A percentile compares a stretch with the other conserved stretches of the same genome.
phyloP scores from a whole-genome alignment of 345 rosid genomes.

The Boechera divaricarpa region DNA sequence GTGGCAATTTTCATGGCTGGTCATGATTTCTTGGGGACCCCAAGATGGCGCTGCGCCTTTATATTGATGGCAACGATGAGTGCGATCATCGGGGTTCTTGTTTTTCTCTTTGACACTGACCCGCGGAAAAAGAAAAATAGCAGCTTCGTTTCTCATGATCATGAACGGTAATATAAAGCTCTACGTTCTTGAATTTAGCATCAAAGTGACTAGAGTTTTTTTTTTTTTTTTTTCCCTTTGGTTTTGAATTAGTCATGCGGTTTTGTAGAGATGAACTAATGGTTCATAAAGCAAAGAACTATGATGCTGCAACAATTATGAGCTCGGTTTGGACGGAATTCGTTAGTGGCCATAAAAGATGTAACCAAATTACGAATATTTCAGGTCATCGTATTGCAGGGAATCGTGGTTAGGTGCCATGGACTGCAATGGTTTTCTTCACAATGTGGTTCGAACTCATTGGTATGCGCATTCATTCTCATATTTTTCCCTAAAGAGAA shows the following conservation, averaged over 20 bases:
- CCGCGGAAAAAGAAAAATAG: constrained; percentile 46
- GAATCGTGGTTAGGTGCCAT: constrained; percentile 73
- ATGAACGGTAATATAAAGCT: constrained; percentile 31
- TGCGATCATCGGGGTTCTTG: constrained; percentile 68
- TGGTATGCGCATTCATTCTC: constrained; percentile 50
- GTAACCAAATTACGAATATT: constrained; percentile 75
- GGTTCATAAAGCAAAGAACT: constrained; percentile 36
- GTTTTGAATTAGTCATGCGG: constrained; percentile 21
- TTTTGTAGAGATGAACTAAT: constrained; percentile 49
- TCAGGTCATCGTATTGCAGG: constrained; percentile 84
- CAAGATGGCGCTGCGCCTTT: constrained; percentile 95
- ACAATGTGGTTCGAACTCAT: constrained; percentile 95
- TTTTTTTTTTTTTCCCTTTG: not conserved
- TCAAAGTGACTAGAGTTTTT: not conserved
- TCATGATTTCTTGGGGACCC: constrained; percentile 56
- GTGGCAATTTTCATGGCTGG: constrained; percentile 91
- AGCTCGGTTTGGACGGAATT: constrained; percentile 67
- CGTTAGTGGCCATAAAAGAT: constrained; percentile 72
- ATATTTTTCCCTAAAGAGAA: not conserved
- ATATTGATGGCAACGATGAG: constrained; percentile 74
- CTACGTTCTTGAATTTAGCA: not conserved
- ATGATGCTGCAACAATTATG: constrained; percentile 12
- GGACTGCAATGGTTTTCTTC: constrained; percentile 92
- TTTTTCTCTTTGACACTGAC: constrained; percentile 63
- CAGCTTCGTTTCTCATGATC: constrained; percentile 15